Percentiles rank a stretch among this genome's conserved stretches.
These are phyloP conservation scores for Elaeagnus macrophylla DNA, from an alignment of 306 rosid genomes.

Conservation along the genomic window DNA sequence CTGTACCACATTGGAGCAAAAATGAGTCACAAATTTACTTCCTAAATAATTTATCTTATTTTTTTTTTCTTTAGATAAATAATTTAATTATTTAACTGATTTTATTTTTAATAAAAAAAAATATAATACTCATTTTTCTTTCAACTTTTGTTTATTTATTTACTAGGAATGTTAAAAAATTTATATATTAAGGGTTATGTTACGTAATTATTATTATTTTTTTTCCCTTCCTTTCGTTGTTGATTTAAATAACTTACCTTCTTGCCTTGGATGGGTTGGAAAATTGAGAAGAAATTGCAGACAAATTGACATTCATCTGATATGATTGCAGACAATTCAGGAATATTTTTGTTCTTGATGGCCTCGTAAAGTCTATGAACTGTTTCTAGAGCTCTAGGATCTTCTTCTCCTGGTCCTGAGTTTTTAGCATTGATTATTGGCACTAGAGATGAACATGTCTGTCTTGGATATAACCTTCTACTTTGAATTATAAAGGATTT, in stretches of 20 bases:
- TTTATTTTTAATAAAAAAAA: too few relatives aligned
- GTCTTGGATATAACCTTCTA: constrained; percentile 20
- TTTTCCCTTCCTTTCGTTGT: background rate
- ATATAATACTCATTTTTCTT: too few relatives aligned
- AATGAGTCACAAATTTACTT: too few relatives aligned
- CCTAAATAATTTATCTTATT: too few relatives aligned
- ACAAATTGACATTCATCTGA: constrained; percentile 37
- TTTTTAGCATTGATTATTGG: constrained; percentile 23
- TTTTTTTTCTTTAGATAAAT: too few relatives aligned
- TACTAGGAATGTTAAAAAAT: too few relatives aligned
- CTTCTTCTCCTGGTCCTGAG: constrained; percentile 32
- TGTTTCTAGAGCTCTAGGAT: constrained; percentile 32
- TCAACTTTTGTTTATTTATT: too few relatives aligned
- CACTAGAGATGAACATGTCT: constrained; percentile 14
- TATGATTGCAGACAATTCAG: constrained; percentile 32
- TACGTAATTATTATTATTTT: too few relatives aligned
- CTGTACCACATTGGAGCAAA: too few relatives aligned
- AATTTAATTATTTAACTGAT: too few relatives aligned
- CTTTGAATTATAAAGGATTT: constrained; percentile 3
- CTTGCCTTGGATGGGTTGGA: constrained; percentile 39
- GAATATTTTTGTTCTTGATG: constrained; percentile 32
- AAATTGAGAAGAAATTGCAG: constrained; percentile 35
- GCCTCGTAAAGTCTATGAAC: constrained; percentile 35
- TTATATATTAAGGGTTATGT: too few relatives aligned
- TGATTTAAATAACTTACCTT: constrained; percentile 23